Evolutionary conservation across 106 monocot species (phyloP), one percentile per base, ranked within the genome.

Genomic region (Platanthera guangdongensis): DNA sequence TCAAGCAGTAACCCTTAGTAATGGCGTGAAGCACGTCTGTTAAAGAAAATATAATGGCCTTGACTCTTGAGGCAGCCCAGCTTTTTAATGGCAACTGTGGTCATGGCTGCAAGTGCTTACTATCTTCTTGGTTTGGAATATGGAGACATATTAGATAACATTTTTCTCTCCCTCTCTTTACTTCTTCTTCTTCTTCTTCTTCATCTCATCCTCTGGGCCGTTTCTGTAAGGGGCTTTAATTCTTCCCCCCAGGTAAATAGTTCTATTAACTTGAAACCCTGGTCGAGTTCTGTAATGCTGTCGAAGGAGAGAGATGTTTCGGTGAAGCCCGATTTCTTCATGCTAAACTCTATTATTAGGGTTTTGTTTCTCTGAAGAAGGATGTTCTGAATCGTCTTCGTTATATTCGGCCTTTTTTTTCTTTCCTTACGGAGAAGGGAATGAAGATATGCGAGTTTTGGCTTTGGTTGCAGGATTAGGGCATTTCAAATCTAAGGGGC

Each of bases 401-500:
- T 50, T 21, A 18, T 72, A 19, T 19, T 72, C 6, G n/a, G 4
- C 3, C 49, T 25, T 25, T 18, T 25, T 25, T 71, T 50, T n/a
- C 49, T 50, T 50, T 71, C 47, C 14, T 18, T 8, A 1, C 18
- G 15, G 46, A 15, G 47, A 48, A 50, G 19, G 39, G 49, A 72
- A 72, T 11, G 9, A 11, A 49, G 50, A 51, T 16, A 51, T 16
- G 51, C 6, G 13, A 15, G 0, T 70, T 45, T 4, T 51, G 25
- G 32, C 51, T 52, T 52, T 80, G 69, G 28, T 67, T 69, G 75
- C 75, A 80, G 75, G 54, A 63, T 50, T 71, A 74, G 49, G 50
- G 72, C 72, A 72, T 15, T 2, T 7, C 9, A 51, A 51, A 47
- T 12, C 21, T 52, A 55, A 75, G 68, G 63, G 46, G 8, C 39